Percentiles rank a stretch among this genome's conserved stretches.
Conservation (phyloP, 768 basidiomycete species). For the Pilatotrama ljubarskyi region DNA sequence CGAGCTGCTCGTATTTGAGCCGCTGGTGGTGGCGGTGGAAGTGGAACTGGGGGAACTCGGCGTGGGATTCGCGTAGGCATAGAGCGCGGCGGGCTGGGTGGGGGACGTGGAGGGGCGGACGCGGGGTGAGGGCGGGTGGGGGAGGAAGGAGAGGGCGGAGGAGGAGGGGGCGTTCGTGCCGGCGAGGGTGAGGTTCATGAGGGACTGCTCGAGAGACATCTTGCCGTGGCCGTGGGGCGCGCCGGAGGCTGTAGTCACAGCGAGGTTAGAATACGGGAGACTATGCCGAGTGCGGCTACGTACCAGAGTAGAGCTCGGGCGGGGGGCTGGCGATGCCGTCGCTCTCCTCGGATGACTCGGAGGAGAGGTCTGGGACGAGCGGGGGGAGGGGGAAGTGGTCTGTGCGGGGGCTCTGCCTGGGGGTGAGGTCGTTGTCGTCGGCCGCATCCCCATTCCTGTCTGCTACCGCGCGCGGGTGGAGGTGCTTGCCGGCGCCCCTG, state of each 20-base stretch:
- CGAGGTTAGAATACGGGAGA: conserved; percentile 9
- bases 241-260: conserved; percentile 8
- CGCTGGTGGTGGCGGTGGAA: neutral
- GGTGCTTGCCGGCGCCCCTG: conserved; percentile 34
- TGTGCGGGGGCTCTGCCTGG: conserved; percentile 24
- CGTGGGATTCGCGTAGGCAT: neutral
- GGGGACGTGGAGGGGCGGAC: conserved; percentile 11
- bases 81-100: conserved; percentile 1
- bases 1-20: neutral
- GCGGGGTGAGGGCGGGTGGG: conserved; percentile 23
- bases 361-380: conserved; percentile 60
- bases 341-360: conserved; percentile 61
- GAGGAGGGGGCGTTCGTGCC: conserved; percentile 16
- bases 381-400: conserved; percentile 34
- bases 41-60: neutral
- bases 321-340: conserved; percentile 50
- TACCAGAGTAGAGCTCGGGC: conserved; percentile 28
- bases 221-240: conserved; percentile 3
- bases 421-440: conserved; percentile 31
- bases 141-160: conserved; percentile 27
- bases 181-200: conserved; percentile 17
- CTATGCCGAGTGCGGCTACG: too few relatives aligned
- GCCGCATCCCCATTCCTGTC: conserved; percentile 25
- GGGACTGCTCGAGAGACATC: conserved; percentile 19
- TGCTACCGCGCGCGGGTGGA: conserved; percentile 47